Evolutionary conservation across 352 stramenopile genomes (phyloP), one percentile per base, ranked within the genome.

Genomic region (Phytophthora brassicae): DNA sequence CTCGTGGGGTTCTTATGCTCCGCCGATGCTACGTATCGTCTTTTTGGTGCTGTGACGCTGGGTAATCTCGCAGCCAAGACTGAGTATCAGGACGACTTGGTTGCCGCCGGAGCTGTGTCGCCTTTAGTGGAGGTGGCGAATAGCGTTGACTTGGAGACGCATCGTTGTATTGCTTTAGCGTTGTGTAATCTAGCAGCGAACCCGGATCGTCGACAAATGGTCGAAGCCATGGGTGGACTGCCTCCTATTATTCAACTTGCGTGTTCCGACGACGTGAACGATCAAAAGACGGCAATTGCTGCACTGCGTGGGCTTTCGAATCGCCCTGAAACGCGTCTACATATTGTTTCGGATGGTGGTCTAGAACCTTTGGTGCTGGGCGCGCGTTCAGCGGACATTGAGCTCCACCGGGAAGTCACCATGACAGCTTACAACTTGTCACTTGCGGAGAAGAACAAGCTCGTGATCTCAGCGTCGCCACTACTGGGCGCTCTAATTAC

Each of bases 31-130:
- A 98, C 92, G 5, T 98, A 97, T 73, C 80, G 93, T 26, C 79
- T 99, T 23, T 99, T 99, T 72, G 96, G 95, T 23, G 95, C 95
- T 13, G 88, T 99, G 6, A 88, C 95, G 8, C 80, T 99, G n/a
- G 94, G 96, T 3, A 99, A 98, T 68, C 89, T 99, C 56, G 95
- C 95, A 36, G 80, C 84, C 22, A 88, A 81, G 35, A 57, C 61
- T 4, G 72, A 85, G 41, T 86, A 92, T 57, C 85, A 96, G 33
- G 82, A 93, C 13, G 78, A 89, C 26, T 50, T 97, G 11, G 79
- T 98, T 31, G 62, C 81, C 7, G 87, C 81, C 19, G 94, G 93
- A 5, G 94, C 93, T 0, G 68, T 99, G 12, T 74, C 83, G n/a
- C 91, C 94, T 9, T 75, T 99, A 12, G 88, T 99, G n/a, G 92